Evolutionary conservation across 2,329 filamentous ascomycete genomes (phyloP), one percentile per base, ranked within the genome.

Genomic region (Xylariomycetidae sp.): DNA sequence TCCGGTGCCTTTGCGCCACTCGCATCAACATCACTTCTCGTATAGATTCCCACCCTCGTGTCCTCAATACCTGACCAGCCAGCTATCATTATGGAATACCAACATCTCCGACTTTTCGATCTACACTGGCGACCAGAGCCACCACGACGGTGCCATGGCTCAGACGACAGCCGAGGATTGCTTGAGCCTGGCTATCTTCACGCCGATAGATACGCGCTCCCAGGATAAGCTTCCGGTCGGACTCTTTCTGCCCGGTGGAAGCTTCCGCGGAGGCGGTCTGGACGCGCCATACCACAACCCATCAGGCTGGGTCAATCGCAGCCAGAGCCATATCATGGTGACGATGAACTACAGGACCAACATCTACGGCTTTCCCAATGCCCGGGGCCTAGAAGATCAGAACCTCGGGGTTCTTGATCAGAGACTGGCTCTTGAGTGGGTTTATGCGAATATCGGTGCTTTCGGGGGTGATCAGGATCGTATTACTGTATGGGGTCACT

Each of bases 301-400:
- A 4, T 38, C 45, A 5, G 41, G 40, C 16, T 54, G 48, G 48
- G 38, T 53, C 25, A 43, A 46, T 26, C 46, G 50, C 15, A 49
- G 43, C 16, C 49, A 51, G 29, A 34, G 41, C 16, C 51, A 56
- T 31, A 47, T 60, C n/a, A 51, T 60, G 23, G 56, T 60, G 11
- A 44, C 44, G 3, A 46, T 56, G 15, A 63, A 60, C 36, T 64
- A 62, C 30, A 51, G 61, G 25, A 39, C 62, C 19, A 56, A 53
- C 25, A 58, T 64, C 25, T 55, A 63, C 20, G 60, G 61, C 3
- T 63, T 61, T 33, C 59, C 60, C 5, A 57, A 59, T 14, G 51
- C 53, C 6, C 49, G 36, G 9, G 51, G 44, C 2, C 31, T 53
- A 6, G 37, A 44, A 10, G 46, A 51, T 8, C 52, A 61, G 19